Evolutionary conservation across 768 basidiomycete species (phyloP).

Genomic region (Russula lepida): DNA sequence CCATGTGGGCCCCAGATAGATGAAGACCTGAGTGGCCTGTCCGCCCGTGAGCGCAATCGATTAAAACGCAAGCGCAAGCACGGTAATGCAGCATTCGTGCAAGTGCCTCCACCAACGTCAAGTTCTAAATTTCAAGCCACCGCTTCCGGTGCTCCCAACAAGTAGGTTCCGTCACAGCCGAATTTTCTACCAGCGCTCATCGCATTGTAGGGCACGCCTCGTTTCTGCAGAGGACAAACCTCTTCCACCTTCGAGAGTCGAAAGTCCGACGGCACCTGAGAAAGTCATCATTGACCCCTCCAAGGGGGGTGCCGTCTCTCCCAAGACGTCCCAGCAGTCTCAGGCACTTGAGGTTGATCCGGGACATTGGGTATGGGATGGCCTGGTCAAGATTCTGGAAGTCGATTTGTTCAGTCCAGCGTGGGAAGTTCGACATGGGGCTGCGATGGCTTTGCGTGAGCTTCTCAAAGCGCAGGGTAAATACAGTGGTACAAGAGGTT

Average conservation of each 20-base stretch:
- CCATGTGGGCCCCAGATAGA: conserved; percentile 34
- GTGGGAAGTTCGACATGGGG: conserved; percentile 94
- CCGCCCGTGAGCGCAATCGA: conserved; percentile 88
- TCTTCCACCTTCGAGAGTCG: conserved; percentile 41
- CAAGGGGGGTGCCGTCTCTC: conserved; percentile 78
- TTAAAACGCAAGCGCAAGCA: conserved; percentile 91
- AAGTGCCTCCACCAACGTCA: conserved; percentile 48
- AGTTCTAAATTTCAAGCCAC: conserved; percentile 56
- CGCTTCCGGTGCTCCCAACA: conserved; percentile 49
- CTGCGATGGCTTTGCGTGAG: conserved; percentile 85
- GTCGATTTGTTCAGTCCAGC: conserved; percentile 76
- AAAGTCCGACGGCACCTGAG: conserved; percentile 50
- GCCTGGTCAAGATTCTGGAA: conserved; percentile 67
- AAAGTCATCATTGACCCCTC: conserved; percentile 71
- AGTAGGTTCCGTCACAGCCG: conserved; percentile 32
- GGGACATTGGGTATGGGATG: conserved; percentile 84
- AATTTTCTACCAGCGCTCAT: not conserved
- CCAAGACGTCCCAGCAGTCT: conserved; percentile 67
- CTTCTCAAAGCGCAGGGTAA: conserved; percentile 76
- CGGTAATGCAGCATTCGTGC: conserved; percentile 76
- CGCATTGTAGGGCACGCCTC: conserved; percentile 53
- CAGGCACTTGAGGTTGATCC: conserved; percentile 67
- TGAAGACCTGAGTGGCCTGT: conserved; percentile 49
- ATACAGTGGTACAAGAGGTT: conserved; percentile 76
- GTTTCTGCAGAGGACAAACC: conserved; percentile 54